Conservation (phyloP, 2,329 filamentous ascomycete species). For the Curvularia verruculosa region DNA sequence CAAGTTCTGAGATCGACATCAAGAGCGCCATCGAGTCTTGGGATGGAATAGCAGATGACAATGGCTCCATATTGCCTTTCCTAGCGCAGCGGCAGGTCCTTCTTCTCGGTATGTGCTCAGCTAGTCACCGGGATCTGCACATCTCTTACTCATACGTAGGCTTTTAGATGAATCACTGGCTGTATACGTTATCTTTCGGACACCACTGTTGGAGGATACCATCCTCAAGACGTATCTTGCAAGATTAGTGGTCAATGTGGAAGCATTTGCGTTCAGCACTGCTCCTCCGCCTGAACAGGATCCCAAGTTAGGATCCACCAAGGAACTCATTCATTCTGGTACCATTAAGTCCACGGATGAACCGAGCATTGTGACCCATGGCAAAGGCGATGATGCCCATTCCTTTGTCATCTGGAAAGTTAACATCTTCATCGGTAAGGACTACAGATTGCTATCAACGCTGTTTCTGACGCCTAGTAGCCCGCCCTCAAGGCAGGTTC, state of each 20-base stretch:
- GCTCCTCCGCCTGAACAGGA: constrained; percentile 53
- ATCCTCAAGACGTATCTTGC: constrained; percentile 65
- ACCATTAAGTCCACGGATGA: constrained; percentile 42
- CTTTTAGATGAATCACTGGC: constrained; percentile 73
- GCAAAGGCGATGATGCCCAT: constrained; percentile 30
- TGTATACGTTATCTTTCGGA: constrained; percentile 71
- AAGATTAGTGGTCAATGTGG: constrained; percentile 69
- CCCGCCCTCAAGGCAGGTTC: constrained; percentile 63
- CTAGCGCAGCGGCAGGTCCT: constrained; percentile 68
- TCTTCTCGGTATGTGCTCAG: constrained; percentile 69
- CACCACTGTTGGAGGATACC: constrained; percentile 64
- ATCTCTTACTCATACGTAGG: constrained; percentile 60
- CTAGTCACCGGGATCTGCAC: constrained; percentile 48
- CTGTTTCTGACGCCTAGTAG: constrained; percentile 27
- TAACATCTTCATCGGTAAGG: constrained; percentile 46
- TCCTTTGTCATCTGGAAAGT: constrained; percentile 50
- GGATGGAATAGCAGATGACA: constrained; percentile 53
- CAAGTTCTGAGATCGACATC: constrained; percentile 44
- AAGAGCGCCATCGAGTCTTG: constrained; percentile 51
- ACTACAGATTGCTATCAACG: no score
- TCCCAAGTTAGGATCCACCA: constrained; percentile 42
- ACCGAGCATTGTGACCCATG: constrained; percentile 40
- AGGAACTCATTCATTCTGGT: constrained; percentile 65
- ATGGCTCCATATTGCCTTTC: constrained; percentile 59
- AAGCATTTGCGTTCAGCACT: constrained; percentile 66